Evolutionary conservation across 345 rosid species (phyloP), one percentile per base, ranked within the genome.

Genomic region (Capsella bursapastoris): DNA sequence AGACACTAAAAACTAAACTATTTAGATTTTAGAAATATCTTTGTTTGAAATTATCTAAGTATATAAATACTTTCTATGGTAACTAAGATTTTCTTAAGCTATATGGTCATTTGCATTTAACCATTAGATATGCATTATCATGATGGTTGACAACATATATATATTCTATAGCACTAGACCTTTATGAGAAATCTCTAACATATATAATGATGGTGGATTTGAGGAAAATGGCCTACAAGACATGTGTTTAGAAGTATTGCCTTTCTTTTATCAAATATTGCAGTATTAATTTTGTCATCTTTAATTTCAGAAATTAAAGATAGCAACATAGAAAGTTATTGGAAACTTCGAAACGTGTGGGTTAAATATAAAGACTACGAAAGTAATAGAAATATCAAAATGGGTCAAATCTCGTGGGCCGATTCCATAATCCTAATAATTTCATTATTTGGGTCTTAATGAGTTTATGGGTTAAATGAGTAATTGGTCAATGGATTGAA

Each of bases 201-300:
- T 51, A 18, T 66, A 51, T 45, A n/a, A 45, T 45, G 18, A n/a
- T 45, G 49, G 49, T 45, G 49, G 49, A 66, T 9, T 22, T 6
- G 34, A 50, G 38, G 4, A 38, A 32, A 31, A 11, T 64, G 18
- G 50, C 22, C 41, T 9, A 25, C 49, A 8, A 11, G 25, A 38
- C 71, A 67, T 67, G 38, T 67, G 60, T 25, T 52, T 52, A 13
- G 38, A 49, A 66, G 28, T 6, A 14, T 45, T 45, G 16, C 49
- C 49, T n/a, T n/a, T 44, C 25, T 14, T 5, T 5, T 14, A n/a
- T 6, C 6, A 45, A 13, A 45, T 45, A n/a, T 45, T 6, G n/a
- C 6, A 6, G 6, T 48, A 15, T 48, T 1, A 48, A 7, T 67
- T 38, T 52, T 52, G 37, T 7, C 25, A 48, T n/a, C 22, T 16